Percentiles rank a stretch among this genome's conserved stretches.
Conservation (phyloP, 345 rosid species). For the Dimocarpus longan region DNA sequence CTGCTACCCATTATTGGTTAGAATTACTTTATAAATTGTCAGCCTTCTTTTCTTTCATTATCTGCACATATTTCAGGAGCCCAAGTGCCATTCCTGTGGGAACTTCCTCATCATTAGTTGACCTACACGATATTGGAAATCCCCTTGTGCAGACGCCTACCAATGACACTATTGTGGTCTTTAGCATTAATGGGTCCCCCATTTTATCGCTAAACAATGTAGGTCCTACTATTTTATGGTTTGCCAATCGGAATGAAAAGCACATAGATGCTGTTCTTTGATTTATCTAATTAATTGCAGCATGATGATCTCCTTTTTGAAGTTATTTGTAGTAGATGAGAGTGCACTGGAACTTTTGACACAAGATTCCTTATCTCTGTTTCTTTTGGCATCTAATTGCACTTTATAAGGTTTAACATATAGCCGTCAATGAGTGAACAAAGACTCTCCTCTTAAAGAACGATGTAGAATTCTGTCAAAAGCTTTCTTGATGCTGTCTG, state of each 20-base stretch:
- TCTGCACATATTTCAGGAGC: not conserved
- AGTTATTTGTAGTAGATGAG: constrained; percentile 23
- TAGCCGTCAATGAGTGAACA: constrained; percentile 27
- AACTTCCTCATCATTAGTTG: constrained; percentile 8
- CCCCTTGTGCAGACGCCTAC: constrained; percentile 9
- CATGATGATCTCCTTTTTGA: constrained; percentile 26
- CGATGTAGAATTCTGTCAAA: constrained; percentile 24
- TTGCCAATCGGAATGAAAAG: constrained; percentile 21
- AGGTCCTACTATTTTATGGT: constrained; percentile 18
- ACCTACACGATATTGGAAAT: not conserved
- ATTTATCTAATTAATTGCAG: constrained; percentile 17
- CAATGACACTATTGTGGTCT: not conserved
- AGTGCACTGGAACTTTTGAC: constrained; percentile 42
- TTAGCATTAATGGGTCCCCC: constrained; percentile 9
- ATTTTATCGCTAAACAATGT: not conserved
- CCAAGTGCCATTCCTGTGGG: not conserved
- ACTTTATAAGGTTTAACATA: constrained; percentile 16
- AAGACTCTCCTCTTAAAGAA: constrained; percentile 21
- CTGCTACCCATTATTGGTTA: constrained; percentile 75
- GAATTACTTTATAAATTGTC: constrained; percentile 46
- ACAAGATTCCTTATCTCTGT: constrained; percentile 50
- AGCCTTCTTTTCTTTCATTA: constrained; percentile 3
- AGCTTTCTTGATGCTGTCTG: constrained; percentile 20
- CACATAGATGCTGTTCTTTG: constrained; percentile 8
- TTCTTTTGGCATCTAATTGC: constrained; percentile 27